Evolutionary conservation across 2,329 filamentous ascomycete genomes (phyloP), one percentile per base, ranked within the genome.

Genomic region (Apiospora marii): DNA sequence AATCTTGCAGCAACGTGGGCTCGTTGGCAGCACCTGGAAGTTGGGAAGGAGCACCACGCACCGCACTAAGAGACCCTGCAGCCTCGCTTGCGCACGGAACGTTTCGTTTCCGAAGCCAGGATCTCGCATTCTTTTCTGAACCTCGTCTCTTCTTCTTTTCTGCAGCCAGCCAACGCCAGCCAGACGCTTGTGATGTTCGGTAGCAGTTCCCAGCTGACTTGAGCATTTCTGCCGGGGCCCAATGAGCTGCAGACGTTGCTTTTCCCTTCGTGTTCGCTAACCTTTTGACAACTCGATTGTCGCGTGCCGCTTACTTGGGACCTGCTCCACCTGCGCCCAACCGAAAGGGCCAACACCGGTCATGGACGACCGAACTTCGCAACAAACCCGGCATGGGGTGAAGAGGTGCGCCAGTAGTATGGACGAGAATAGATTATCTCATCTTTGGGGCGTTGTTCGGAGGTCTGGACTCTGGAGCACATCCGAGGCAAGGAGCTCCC

Each of bases 71-170:
- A 19, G 58, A 64, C 58, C 58, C 58, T 64, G 58, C 58, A 48
- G 67, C 41, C 67, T 68, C 67, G 67, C 67, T 68, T 68, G 44
- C 30, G 67, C 67, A 68, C 67, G 67, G 67, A 68, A 68, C 41
- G 67, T 68, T 68, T 68, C 67, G 67, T 68, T 68, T 68, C 67
- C 67, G 67, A 68, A 7, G 41, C 19, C 41, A 68, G 44, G 67
- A 34, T 48, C 37, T 44, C 14, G 67, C 53, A 37, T 61, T 61
- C 53, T 61, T 61, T 7, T 61, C 53, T 37, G 34, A 30, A 61
- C 53, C 53, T 58, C 51, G 14, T 30, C 30, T 22, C 44, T 30
- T 34, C 30, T 19, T 14, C 7, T 37, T 14, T 14, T 68, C 43
- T 27, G 41, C 41, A 34, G 27, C 30, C 37, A 24, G 43, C 19